Base-by-base conservation (phyloP, 2,329 filamentous ascomycete species). In the Geoglossum cookeanum region DNA sequence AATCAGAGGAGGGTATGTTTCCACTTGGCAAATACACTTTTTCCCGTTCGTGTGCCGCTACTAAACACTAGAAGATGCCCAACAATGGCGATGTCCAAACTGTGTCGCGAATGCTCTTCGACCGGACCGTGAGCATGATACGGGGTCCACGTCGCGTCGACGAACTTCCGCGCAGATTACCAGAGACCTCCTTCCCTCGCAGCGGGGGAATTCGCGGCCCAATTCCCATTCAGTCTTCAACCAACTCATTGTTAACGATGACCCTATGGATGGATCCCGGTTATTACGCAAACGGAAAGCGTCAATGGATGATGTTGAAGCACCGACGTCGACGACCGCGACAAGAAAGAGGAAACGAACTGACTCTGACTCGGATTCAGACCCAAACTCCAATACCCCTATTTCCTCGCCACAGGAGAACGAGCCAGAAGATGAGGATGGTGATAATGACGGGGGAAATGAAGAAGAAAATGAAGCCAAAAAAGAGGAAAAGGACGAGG, bases 211-310 rank as follows among this genome's bases (percentile, higher is more conserved):
- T 6, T 74, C 78, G 60, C 82, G 80, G 60, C 78, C 82, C 15
- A 81, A 82, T 60, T 86, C 85, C 15, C 84, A 87, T 68, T 89
- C 86, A 0, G 80, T 88, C 32, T 89, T 89, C 68, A 85, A 85
- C 62, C 81, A 82, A 58, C 72, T 85, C 9, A 81, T 85, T 42
- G 74, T 85, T 57, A 79, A 85, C 56, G 84, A 85, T 60, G 84
- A 88, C 64, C 77, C 83, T 6, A 75, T 84, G 72, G 85, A 91
- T 68, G 85, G 84, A 51, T 83, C 87, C 7, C 83, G 88, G 56
- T 79, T 85, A 35, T 72, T 94, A 59, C 79, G 90, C 59, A 94
- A 94, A 70, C 81, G 90, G 57, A 94, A 91, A 68, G 83, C 87
- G 17, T 88, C 87, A 0, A 84, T 85, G 2, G 74, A 78, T 11